Base-by-base conservation (phyloP, 768 basidiomycete species). In the Harrya chromipes region DNA sequence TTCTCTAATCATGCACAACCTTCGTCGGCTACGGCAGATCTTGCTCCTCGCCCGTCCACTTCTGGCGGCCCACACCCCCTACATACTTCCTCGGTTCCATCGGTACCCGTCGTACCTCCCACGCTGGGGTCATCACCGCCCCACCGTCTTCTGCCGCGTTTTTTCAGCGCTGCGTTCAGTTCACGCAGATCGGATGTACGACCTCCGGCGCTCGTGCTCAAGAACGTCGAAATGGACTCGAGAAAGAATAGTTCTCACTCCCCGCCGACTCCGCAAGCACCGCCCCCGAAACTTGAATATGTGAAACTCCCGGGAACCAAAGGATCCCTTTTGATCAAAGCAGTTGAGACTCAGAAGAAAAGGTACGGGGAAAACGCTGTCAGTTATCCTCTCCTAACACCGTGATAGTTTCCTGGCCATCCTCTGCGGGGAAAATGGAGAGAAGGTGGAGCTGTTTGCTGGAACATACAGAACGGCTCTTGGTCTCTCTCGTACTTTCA, bases 271-370 rank as follows among this genome's bases (percentile, higher is more conserved):
- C 67, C 75, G 4, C 83, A 81, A 53, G 70, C 80, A 3, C 84
- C 88, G 19, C 84, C 90, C 10, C 88, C 90, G 1, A 92, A 93
- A 65, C 69, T 94, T 34, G 92, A 94, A 66, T 94, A 92, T 60
- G 87, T 94, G 49, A 95, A 95, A 69, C 77, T 95, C 10, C 92
- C 93, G 3, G 87, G 92, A 21, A 95, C 92, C 4, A 94, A 91
- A 64, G 87, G 87, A 45, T 83, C 92, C 9, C 61, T 93, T 16
- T 70, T 90, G 63, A 79, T 95, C 42, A 91, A 91, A 59, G 84
- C 92, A 1, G 89, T 92, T 2, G 93, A 95, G 69, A 95, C 92
- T 5, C 80, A 79, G 49, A 92, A 84, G 74, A 90, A 92, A 71
- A 95, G 93, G 85, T 87, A 34, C 47, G 68, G 48, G 43, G 13